Evolutionary conservation across 371 early-diverging fungal genomes (phyloP).

Genomic region (Mortierella sp.): DNA sequence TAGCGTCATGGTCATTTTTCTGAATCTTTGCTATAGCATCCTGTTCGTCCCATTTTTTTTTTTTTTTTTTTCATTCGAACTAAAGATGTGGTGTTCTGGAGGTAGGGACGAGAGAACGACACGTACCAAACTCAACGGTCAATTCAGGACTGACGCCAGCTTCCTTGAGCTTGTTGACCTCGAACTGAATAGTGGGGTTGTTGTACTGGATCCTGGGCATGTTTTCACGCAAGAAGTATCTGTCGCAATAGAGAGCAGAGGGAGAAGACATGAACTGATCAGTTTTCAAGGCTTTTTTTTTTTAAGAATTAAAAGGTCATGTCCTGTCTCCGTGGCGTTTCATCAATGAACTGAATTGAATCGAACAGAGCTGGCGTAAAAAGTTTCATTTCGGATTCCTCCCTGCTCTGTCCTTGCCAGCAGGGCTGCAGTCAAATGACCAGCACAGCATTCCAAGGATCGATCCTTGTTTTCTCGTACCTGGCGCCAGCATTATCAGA

Average conservation of each 20-base stretch:
- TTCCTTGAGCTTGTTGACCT: conserved; percentile 63
- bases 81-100: not conserved
- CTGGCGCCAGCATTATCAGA: conserved; percentile 71
- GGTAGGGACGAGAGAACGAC: not conserved
- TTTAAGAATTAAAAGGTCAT: too few species aligned
- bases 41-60: not conserved
- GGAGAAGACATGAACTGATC: not conserved
- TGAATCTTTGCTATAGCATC: not conserved
- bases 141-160: conserved; percentile 62
- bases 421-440: too few species aligned
- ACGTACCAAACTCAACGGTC: conserved; percentile 70
- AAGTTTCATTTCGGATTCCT: not conserved
- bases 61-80: not conserved
- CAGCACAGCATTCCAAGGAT: too few species aligned
- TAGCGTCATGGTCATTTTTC: not conserved
- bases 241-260: conserved; percentile 17
- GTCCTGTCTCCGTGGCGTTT: not conserved
- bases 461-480: conserved; percentile 46
- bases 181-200: conserved; percentile 68
- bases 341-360: too few species aligned
- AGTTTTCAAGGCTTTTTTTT: not conserved
- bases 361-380: too few species aligned
- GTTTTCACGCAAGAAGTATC: conserved; percentile 72
- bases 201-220: conserved; percentile 74
- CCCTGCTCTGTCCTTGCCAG: too few species aligned